Evolutionary conservation across 805 yeast genomes (phyloP).

Genomic region (Hanseniaspora valbyensis): DNA sequence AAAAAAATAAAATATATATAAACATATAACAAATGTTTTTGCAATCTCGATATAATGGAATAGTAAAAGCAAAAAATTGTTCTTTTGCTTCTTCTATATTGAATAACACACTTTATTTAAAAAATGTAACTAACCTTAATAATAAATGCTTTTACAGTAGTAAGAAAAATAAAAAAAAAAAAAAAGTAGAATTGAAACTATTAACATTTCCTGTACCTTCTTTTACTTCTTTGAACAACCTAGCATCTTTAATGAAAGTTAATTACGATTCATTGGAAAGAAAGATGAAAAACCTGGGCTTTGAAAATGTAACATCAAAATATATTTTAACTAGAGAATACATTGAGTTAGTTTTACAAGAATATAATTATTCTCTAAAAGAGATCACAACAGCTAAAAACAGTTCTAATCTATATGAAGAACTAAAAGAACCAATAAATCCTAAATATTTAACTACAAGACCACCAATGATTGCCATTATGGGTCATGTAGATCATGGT

Average conservation of each 20-base stretch:
- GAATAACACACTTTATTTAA: too few species aligned
- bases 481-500: slow-evolving; percentile 99
- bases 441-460: slow-evolving; percentile 48
- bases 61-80: too few species aligned
- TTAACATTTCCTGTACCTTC: slow-evolving; percentile 45
- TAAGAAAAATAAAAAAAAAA: slow-evolving; percentile 16
- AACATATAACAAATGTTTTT: too few species aligned
- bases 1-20: too few species aligned
- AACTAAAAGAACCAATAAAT: slow-evolving; percentile 44
- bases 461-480: slow-evolving; percentile 91
- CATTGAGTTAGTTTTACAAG: slow-evolving; percentile 78
- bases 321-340: slow-evolving; percentile 78
- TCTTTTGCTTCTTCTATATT: too few species aligned
- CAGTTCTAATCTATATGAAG: slow-evolving; percentile 42
- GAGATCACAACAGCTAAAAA: slow-evolving; percentile 21
- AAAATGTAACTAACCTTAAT: too few species aligned
- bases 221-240: slow-evolving; percentile 65
- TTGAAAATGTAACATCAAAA: slow-evolving; percentile 54
- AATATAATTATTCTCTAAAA: slow-evolving; percentile 59
- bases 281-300: slow-evolving; percentile 59
- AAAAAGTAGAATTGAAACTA: slow-evolving; percentile 18
- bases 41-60: too few species aligned
- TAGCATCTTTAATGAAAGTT: slow-evolving; percentile 60
- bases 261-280: slow-evolving; percentile 49
- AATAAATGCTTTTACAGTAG: not conserved